phyloP scores from a whole-genome alignment of 768 basidiomycete genomes.

The Amanita fuliginea region DNA sequence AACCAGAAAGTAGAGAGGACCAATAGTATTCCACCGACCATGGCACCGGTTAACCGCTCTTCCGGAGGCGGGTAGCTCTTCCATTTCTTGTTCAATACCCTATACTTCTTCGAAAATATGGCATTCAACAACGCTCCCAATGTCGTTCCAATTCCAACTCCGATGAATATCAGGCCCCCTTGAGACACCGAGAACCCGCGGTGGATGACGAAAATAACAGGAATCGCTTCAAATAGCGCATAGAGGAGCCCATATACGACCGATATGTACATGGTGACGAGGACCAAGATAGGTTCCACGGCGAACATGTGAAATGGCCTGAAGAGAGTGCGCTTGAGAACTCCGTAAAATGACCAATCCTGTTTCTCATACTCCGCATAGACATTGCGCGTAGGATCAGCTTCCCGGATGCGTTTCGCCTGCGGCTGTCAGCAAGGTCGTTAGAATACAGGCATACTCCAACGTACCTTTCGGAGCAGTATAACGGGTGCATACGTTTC shows the following conservation, averaged over 20 bases:
- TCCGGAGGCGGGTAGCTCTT: conserved; percentile 53
- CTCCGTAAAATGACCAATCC: conserved; percentile 38
- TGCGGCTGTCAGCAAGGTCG: background rate
- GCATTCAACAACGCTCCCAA: conserved; percentile 31
- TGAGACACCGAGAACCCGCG: conserved; percentile 28
- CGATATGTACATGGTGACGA: conserved; percentile 52
- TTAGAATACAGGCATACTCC: background rate
- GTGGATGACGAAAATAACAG: conserved; percentile 27
- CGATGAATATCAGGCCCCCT: conserved; percentile 43
- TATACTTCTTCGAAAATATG: conserved; percentile 27
- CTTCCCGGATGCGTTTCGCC: conserved; percentile 36
- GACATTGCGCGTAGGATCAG: conserved; percentile 28
- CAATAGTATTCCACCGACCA: conserved; percentile 45
- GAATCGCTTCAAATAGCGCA: conserved; percentile 46
- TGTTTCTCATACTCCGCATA: conserved; percentile 51
- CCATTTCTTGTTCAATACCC: conserved; percentile 31
- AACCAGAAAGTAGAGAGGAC: conserved; percentile 58
- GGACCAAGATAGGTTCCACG: conserved; percentile 51
- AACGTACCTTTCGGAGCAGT: conserved; percentile 30
- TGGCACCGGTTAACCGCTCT: conserved; percentile 39
- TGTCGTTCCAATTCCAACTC: conserved; percentile 39
- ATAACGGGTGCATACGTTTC: conserved; percentile 63
- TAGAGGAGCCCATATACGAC: conserved; percentile 53
- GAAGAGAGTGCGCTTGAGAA: conserved; percentile 44
- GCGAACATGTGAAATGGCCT: conserved; percentile 53